Evolutionary conservation across 805 yeast species (phyloP), one percentile per base, ranked within the genome.

Genomic region (Yarrowia sp.): DNA sequence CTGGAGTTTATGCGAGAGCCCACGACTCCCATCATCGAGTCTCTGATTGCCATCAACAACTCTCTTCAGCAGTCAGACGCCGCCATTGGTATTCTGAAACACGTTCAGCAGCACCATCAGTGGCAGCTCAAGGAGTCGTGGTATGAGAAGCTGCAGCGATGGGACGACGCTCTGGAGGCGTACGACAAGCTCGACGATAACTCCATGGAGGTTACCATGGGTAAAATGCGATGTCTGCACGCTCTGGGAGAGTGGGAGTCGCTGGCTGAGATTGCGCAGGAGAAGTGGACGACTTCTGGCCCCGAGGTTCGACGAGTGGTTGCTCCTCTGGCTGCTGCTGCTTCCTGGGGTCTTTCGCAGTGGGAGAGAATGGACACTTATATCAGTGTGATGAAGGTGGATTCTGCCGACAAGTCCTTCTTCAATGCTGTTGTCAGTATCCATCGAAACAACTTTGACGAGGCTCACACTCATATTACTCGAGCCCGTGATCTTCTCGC

Each of bases 181-280:
- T 95, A 95, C 76, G 88, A 88, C 71, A 91, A 88, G 73, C 84
- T 98, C 74, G 94, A 87, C 72, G 73, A 73, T 53, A 76, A 77
- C 33, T 87, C 92, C 36, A 86, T 90, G 80, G 98, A 94, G 71
- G 88, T 92, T 0, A 90, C 94, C 6, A 88, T 94, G 93, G 99
- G 99, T 80, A 93, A 94, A 75, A 92, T 95, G 98, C 85, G 98
- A 78, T 93, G 98, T 78, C 81, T 94, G 70, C 98, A 95, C 79
- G 99, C 99, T 0, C 81, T 95, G n/a, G 99, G 99, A 60, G 98
- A 95, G 78, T 96, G 99, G 98, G 98, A 94, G 70, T 90, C 89
- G 72, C 81, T 96, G 30, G 88, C 96, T 12, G 90, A 89, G 69
- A 79, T 95, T 67, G 97, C 98, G 0, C 88, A 87, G 72, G 88